Base-by-base conservation (phyloP, 2,329 filamentous ascomycete species). In the Arthrobotrys megalospora region DNA sequence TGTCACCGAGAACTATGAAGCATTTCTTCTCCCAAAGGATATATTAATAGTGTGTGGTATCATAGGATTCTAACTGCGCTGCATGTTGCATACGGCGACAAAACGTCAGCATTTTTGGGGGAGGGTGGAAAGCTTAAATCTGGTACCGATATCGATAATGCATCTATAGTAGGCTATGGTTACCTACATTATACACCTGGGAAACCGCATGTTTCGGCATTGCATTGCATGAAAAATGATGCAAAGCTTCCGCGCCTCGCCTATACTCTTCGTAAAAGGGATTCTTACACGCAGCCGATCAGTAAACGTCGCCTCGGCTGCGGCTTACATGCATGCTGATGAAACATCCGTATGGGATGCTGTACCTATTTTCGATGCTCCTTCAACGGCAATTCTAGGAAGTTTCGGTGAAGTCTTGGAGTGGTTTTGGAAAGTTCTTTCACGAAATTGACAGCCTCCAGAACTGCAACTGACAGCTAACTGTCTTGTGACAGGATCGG, bases 91-190 rank as follows among this genome's bases (percentile, higher is more conserved):
- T 60, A 60, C 55, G 36, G 55, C 34, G 55, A 24, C 58, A 11
- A 64, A 48, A 47, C 11, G 43, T 64, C 60, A 60, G 55, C 55
- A 60, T 60, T 60, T 21, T 41, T 6, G 34, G 32, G 19, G 1
- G 16, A 28, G 55, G 19, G 36, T n/a, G 36, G 62, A 62, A 63
- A 21, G 14, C 19, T 43, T 32, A 68, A 76, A 19, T 36, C 41
- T 52, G 66, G 73, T 71, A 70, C 66, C 62, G 67, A 68, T 78
- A 78, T 78, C 75, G 75, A 78, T 78, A 78, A 78, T 65, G 68
- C 50, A 63, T 52, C 69, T 32, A 52, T 66, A 53, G 60, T 63
- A 65, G 55, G 47, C 62, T 66, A 38, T 52, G 43, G 32, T 48
- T 52, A 48, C 65, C 45, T 43, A 60, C 52, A n/a, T 38, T 38